A percentile compares a stretch with the other conserved stretches of the same genome.
Evolutionary conservation across 192 early-diverging fungal genomes (phyloP).

Genomic region (Coemansia interrupta): DNA sequence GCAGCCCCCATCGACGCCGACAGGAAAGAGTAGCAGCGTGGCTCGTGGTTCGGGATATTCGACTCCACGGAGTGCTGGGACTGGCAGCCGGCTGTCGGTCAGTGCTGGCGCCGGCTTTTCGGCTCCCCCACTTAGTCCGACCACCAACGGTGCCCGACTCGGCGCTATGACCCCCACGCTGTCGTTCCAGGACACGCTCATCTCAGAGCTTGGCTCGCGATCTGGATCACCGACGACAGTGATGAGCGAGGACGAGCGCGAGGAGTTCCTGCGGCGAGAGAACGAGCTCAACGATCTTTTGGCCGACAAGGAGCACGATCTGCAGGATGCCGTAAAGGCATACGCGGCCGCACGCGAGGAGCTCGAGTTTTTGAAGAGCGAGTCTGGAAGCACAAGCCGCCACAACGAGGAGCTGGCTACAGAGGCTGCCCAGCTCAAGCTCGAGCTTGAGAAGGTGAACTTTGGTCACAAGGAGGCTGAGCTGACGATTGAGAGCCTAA

Average conservation of each 20-base stretch:
- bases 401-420: constrained; percentile 71
- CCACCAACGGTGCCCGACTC: constrained; percentile 34
- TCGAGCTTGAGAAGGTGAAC: constrained; percentile 82
- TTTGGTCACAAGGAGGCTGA: constrained; percentile 86
- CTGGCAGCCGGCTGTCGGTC: constrained; percentile 31
- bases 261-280: constrained; percentile 92
- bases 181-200: constrained; percentile 42
- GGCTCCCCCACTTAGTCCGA: constrained; percentile 36
- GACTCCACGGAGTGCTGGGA: constrained; percentile 30
- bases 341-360: constrained; percentile 70
- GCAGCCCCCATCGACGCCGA: constrained; percentile 24
- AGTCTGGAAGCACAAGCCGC: constrained; percentile 53
- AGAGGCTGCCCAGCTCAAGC: constrained; percentile 71
- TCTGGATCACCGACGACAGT: constrained; percentile 70
- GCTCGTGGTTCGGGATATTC: constrained; percentile 20
- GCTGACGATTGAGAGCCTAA: constrained; percentile 86
- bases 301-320: constrained; percentile 84
- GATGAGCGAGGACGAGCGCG: constrained; percentile 84
- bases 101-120: constrained; percentile 43
- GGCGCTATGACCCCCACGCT: constrained; percentile 44
- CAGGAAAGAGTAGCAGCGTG: constrained; percentile 21
- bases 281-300: constrained; percentile 93
- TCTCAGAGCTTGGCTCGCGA: constrained; percentile 45
- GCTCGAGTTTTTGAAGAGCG: constrained; percentile 64
- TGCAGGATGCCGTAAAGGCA: constrained; percentile 60